Evolutionary conservation across 306 rosid species (phyloP).

Genomic region (Acacia confusa): DNA sequence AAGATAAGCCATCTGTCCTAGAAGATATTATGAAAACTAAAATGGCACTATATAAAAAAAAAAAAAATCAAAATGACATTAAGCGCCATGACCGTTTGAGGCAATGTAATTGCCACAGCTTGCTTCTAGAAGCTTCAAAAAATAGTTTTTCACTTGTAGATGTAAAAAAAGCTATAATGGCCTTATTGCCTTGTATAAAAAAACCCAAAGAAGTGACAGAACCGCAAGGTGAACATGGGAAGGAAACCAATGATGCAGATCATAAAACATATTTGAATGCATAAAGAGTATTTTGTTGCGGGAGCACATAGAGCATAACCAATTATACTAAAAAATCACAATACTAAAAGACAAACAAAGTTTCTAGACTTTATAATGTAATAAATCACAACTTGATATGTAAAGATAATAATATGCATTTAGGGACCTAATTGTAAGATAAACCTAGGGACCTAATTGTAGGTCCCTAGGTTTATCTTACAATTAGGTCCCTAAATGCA

Average conservation of each 20-base stretch:
- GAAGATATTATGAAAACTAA: not conserved
- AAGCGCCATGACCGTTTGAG: slow-evolving; percentile 17
- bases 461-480: no score
- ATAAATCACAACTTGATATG: no score
- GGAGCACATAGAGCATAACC: no score
- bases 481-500: no score
- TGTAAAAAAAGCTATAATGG: not conserved
- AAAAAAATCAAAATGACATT: not conserved
- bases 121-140: slow-evolving; percentile 42
- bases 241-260: not conserved
- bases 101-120: slow-evolving; percentile 28
- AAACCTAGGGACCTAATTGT: no score
- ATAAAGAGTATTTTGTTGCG: not conserved
- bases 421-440: no score
- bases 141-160: not conserved
- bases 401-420: no score
- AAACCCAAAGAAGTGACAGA: not conserved
- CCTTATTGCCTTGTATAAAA: not conserved
- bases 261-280: not conserved
- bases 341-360: no score
- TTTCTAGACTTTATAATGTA: no score
- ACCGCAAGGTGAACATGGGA: not conserved
- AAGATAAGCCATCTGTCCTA: slow-evolving; percentile 20
- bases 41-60: not conserved
- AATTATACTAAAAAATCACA: no score